Conservation (phyloP, 1,284 basidiomycete genomes). For the Cutaneotrichosporon cyanovorans region DNA sequence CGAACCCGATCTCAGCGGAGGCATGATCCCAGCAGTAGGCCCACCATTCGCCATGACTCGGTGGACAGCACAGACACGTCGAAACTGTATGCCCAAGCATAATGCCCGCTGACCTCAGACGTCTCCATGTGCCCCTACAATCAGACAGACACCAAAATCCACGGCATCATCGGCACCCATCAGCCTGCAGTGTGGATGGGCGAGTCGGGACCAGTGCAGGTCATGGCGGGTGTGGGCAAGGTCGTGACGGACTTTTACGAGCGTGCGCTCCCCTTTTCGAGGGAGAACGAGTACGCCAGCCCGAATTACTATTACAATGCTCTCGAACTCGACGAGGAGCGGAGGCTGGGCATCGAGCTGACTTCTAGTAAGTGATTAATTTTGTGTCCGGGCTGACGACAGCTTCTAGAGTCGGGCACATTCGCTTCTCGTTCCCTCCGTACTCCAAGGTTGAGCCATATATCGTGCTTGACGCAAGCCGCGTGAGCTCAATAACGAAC, state of each 20-base stretch:
- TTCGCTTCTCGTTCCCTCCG: slow-evolving; percentile 61
- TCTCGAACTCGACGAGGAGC: slow-evolving; percentile 53
- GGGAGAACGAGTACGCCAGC: slow-evolving; percentile 57
- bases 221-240: slow-evolving; percentile 56
- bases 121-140: slow-evolving; percentile 74
- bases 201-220: slow-evolving; percentile 60
- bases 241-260: slow-evolving; percentile 55
- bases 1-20: slow-evolving; percentile 5
- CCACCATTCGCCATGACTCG: slow-evolving; percentile 76
- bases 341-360: slow-evolving; percentile 55
- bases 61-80: slow-evolving; percentile 50
- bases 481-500: slow-evolving; percentile 57
- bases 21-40: slow-evolving; percentile 47
- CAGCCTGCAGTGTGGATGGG: slow-evolving; percentile 88
- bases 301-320: slow-evolving; percentile 62
- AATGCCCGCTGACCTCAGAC: slow-evolving; percentile 25
- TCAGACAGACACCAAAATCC: slow-evolving; percentile 56
- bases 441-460: slow-evolving; percentile 50
- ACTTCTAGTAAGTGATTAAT: slow-evolving; percentile 55
- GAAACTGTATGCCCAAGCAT: slow-evolving; percentile 26
- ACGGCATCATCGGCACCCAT: slow-evolving; percentile 63
- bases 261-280: slow-evolving; percentile 56
- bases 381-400: not conserved
- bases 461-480: slow-evolving; percentile 62
- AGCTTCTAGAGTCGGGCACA: slow-evolving; percentile 71